Evolutionary conservation across 768 basidiomycete genomes (phyloP), one percentile per base, ranked within the genome.

Genomic region (Coprinopsis marcescibilis): DNA sequence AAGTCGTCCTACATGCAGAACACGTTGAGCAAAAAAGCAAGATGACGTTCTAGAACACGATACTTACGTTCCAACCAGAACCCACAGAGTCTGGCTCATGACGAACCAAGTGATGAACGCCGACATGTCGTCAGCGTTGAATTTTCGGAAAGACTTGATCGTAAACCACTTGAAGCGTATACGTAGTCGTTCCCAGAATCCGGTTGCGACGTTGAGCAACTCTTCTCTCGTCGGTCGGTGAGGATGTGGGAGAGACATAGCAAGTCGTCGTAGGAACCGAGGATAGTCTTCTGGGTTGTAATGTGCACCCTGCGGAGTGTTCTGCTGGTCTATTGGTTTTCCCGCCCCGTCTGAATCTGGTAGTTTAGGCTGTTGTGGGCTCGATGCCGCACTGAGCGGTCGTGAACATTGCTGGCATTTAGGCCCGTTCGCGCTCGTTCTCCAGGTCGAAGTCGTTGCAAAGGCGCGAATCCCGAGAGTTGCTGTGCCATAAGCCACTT

Each of bases 141-240:
- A 99, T 58, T 80, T 84, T 38, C 95, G 80, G 68, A 96, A 99
- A 3, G 89, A 91, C 52, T 89, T 76, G 56, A 98, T 94, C 10
- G 91, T 91, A 54, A 93, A 87, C 96, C 96, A 99, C 61, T 92
- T 92, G 70, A 97, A 90, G n/a, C 91, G 79, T 55, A 98, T 87
- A 17, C 84, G 77, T 19, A 86, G 63, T 2, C 96, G 81, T 54
- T 95, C 79, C 83, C 92, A 92, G 62, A 94, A 93, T n/a, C 85
- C 83, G 24, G 77, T 86, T 3, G 94, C 84, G 3, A 90, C 85
- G 15, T 77, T 80, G 27, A 98, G 74, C 49, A 98, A 83, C 60
- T 97, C 90, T 36, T 96, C 93, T 34, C 84, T 80, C 0, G 90
- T 89, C 0, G 93, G 95, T 29, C 85, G 72, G 52, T 80, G 82